phyloP scores from a whole-genome alignment of 768 basidiomycete species.

The Suillus hirtellus region DNA sequence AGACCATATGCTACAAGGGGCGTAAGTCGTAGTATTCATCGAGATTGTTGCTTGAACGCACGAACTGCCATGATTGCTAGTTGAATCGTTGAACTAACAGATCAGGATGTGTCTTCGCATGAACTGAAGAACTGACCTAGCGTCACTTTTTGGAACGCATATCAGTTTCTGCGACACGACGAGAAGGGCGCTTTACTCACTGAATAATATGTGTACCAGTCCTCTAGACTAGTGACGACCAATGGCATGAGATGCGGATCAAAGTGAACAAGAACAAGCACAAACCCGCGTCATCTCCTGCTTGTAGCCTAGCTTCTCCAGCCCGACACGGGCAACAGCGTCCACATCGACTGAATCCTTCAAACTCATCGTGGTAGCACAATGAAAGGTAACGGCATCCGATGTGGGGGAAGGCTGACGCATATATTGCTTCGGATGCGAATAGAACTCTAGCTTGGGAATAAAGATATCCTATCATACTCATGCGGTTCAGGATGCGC shows the following conservation, averaged over 20 bases:
- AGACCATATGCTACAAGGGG: slow-evolving; percentile 50
- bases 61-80: slow-evolving; percentile 64
- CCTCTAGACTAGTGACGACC: slow-evolving; percentile 43
- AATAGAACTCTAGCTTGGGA: background rate
- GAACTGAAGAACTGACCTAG: slow-evolving; percentile 37
- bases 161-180: slow-evolving; percentile 17
- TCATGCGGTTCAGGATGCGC: background rate
- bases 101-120: background rate
- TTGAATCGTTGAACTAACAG: slow-evolving; percentile 9
- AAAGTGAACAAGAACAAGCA: background rate
- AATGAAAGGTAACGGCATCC: background rate
- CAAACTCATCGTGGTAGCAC: slow-evolving; percentile 16
- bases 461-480: background rate
- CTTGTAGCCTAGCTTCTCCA: slow-evolving; percentile 56
- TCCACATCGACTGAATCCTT: slow-evolving; percentile 24
- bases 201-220: slow-evolving; percentile 53
- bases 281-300: slow-evolving; percentile 55
- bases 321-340: slow-evolving; percentile 32
- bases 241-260: background rate
- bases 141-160: slow-evolving; percentile 34
- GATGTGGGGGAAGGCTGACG: background rate
- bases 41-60: slow-evolving; percentile 31
- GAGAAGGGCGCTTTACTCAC: slow-evolving; percentile 32
- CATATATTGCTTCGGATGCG: background rate
- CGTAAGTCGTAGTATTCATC: slow-evolving; percentile 9